phyloP scores from a whole-genome alignment of 768 basidiomycete species.

The Suillus variegatus region DNA sequence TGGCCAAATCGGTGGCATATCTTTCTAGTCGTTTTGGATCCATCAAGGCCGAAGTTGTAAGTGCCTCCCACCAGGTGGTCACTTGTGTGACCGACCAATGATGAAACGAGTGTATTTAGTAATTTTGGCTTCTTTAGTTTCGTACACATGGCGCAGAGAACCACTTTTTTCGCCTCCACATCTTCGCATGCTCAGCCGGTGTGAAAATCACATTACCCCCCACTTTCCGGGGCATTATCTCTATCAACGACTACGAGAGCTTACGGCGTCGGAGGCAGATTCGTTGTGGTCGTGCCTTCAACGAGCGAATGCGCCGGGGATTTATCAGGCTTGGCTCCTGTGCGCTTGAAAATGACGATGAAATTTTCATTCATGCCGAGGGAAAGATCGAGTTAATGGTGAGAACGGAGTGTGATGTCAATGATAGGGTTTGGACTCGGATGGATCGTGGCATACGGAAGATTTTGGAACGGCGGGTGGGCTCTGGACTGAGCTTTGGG shows the following conservation, averaged over 20 bases:
- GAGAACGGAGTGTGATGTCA: conserved; percentile 13
- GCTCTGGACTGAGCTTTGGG: not conserved
- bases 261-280: conserved; percentile 12
- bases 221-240: conserved; percentile 30
- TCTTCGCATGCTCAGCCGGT: conserved; percentile 28
- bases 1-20: conserved; percentile 36
- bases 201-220: conserved; percentile 31
- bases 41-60: conserved; percentile 26
- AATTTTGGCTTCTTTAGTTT: conserved; percentile 17
- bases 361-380: conserved; percentile 29
- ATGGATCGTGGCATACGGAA: conserved; percentile 31
- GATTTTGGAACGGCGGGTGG: conserved; percentile 20
- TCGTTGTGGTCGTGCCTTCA: conserved; percentile 26
- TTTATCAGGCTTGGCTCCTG: conserved; percentile 22
- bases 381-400: conserved; percentile 26
- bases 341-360: conserved; percentile 29
- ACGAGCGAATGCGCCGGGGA: conserved; percentile 23
- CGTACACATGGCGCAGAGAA: conserved; percentile 27
- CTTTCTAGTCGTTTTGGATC: conserved; percentile 30
- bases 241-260: conserved; percentile 20
- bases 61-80: conserved; percentile 13
- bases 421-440: conserved; percentile 18
- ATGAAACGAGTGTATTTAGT: conserved; percentile 9
- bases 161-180: conserved; percentile 31
- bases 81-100: not conserved